phyloP scores from a whole-genome alignment of 129 eudicot genomes.

The Saposhnikovia divaricata region DNA sequence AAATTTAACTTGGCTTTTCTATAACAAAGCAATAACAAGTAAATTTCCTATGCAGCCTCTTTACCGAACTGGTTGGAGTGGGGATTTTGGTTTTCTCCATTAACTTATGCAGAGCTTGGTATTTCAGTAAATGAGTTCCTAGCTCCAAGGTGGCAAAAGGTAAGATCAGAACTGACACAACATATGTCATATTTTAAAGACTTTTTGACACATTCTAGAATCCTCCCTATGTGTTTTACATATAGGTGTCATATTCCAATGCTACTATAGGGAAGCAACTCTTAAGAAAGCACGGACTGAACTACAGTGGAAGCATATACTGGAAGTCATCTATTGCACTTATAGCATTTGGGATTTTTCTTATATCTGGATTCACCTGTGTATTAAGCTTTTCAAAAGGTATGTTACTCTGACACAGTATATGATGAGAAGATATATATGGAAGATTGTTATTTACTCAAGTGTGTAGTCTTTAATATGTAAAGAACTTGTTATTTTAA shows the following conservation, averaged over 20 bases:
- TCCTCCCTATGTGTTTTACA: not conserved
- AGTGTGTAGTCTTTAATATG: not conserved
- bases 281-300: not conserved
- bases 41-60: not conserved
- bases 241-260: not conserved
- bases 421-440: not conserved
- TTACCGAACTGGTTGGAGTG: constrained; percentile 17
- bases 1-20: not conserved
- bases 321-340: constrained; percentile 8
- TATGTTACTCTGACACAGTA: not conserved
- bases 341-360: not conserved
- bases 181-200: not conserved
- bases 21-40: not conserved
- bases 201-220: not conserved
- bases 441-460: not conserved
- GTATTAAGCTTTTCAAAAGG: not conserved
- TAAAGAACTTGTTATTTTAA: not conserved
- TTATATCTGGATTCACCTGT: not conserved
- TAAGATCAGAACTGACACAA: not conserved
- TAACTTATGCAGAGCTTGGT: not conserved
- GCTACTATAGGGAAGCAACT: constrained; percentile 11
- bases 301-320: constrained; percentile 6
- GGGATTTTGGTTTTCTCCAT: constrained; percentile 14
- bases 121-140: constrained; percentile 15
- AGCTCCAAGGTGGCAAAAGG: constrained; percentile 21